Base-by-base conservation (phyloP, 2,329 filamentous ascomycete species). In the Trichoderma sp. region DNA sequence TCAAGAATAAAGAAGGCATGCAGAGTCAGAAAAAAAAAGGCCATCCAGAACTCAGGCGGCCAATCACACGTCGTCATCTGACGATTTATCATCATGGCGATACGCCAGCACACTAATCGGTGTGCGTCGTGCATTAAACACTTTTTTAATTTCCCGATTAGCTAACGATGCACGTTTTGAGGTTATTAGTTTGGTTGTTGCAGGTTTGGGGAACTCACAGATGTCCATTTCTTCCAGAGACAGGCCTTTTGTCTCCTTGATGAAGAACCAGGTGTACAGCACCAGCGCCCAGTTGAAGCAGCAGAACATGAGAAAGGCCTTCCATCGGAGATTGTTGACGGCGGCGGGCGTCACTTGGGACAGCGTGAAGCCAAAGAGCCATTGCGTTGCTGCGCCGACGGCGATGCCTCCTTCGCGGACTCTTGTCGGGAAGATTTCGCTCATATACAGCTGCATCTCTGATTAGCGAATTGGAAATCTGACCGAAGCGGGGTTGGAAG, bases 351-450 rank as follows among this genome's bases (percentile, higher is more conserved):
- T 87, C 18, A 81, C 80, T 32, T 86, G 81, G 0, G 82, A 80
- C 77, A 86, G 85, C 32, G 83, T 79, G 77, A 86, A 87, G 77
- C 86, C 87, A 77, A 83, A 86, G 2, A 85, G 78, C 85, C 85
- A 88, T 74, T 87, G 85, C 0, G 83, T 84, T 1, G 83, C 80
- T 6, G 85, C 85, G 11, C 83, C 85, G 36, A 85, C 80, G n/a
- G 84, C 84, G 34, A 86, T 83, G 9, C 85, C 85, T 4, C 82
- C 79, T 66, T 86, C 85, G 14, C 86, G 83, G 61, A 88, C 84
- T 6, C 86, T 79, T 0, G 82, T 83, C 0, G 86, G 85, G 74
- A 88, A 88, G 72, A 88, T 86, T 73, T 85, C 81, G 28, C 78
- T 78, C 73, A 84, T 81, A 75, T 87, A 88, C 1, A 86, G 80